Evolutionary conservation across 1,284 basidiomycete genomes (phyloP), one percentile per base, ranked within the genome.

Genomic region (Apiotrichum akiyoshidainum): DNA sequence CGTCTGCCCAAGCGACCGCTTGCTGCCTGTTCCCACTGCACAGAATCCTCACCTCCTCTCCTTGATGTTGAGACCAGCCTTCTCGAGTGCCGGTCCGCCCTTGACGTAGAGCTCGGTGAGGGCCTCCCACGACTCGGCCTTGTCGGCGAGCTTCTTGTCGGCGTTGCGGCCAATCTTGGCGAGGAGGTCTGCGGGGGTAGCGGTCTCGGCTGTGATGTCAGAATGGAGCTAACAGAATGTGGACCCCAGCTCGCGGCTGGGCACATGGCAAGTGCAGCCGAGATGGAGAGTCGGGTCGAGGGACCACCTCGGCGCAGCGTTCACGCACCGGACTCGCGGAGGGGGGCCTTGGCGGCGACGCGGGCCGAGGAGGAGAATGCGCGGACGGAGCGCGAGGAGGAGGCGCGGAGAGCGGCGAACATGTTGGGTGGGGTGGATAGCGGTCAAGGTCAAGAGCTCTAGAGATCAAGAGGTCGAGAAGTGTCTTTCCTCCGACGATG

Each of bases 161-260:
- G 71, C 70, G 51, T 68, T 67, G 19, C 73, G 66, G 19, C 75
- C 75, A 33, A 76, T 74, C 56, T 65, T 65, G 13, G 62, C 53
- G 35, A 75, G 58, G 21, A 76, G 64, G 47, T 69, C 69, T 19
- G 58, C 54, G 11, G 75, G 75, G 1, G 52, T 64, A 2, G 68
- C 59, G 1, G 63, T 65, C 55, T 71, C 65, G 33, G 61, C 72
- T 74, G 55, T 3, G 21, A 19, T 10, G 50, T 58, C 37, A 41
- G 45, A 54, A 14, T 54, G 26, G 7, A 31, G 26, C 26, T 31
- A 31, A 31, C 26, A 31, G n/a, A n/a, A 31, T 7, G 26, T 3
- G 26, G 26, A 31, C 7, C 26, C 3, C 26, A 31, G 26, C 26
- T 31, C 26, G 26, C 26, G 26, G 26, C 26, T 31, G 26, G 26